phyloP scores from a whole-genome alignment of 495 filamentous ascomycete genomes.

The Daldinia loculata region DNA sequence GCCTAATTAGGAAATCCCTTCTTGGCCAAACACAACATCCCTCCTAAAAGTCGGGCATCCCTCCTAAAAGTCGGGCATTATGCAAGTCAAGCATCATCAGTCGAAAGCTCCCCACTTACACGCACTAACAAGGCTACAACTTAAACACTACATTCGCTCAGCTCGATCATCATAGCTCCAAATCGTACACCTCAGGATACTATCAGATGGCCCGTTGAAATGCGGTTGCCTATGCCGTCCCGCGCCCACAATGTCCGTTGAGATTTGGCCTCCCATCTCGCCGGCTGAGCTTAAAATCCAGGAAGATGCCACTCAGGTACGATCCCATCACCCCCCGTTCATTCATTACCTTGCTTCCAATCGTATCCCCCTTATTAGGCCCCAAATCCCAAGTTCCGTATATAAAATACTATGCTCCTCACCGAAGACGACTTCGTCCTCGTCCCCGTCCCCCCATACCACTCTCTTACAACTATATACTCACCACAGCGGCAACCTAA shows the following conservation, averaged over 20 bases:
- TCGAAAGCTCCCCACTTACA: constrained; percentile 33
- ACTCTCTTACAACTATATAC: constrained; percentile 6
- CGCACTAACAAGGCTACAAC: constrained; percentile 15
- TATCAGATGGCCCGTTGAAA: constrained; percentile 28
- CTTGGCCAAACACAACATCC: no score
- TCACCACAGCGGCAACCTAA: constrained; percentile 10
- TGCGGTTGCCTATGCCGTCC: constrained; percentile 50
- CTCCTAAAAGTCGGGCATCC: no score
- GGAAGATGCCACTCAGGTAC: constrained; percentile 73
- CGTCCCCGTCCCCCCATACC: constrained; percentile 38
- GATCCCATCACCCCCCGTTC: constrained; percentile 33
- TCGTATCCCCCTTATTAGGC: no score
- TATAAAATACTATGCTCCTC: constrained; percentile 25
- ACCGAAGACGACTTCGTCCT: constrained; percentile 49
- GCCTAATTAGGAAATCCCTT: no score
- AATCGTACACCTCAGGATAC: constrained; percentile 21
- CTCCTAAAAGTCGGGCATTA: no score
- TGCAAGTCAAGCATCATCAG: constrained; percentile 11
- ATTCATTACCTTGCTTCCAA: background rate
- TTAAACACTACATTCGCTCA: background rate
- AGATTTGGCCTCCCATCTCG: constrained; percentile 77
- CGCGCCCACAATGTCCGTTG: constrained; percentile 69
- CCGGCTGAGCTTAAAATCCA: constrained; percentile 69
- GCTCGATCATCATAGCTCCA: background rate
- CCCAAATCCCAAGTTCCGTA: background rate